Percentiles rank a stretch among this genome's conserved stretches.
Conservation (phyloP, 345 rosid genomes). For the Turritis glabra region DNA sequence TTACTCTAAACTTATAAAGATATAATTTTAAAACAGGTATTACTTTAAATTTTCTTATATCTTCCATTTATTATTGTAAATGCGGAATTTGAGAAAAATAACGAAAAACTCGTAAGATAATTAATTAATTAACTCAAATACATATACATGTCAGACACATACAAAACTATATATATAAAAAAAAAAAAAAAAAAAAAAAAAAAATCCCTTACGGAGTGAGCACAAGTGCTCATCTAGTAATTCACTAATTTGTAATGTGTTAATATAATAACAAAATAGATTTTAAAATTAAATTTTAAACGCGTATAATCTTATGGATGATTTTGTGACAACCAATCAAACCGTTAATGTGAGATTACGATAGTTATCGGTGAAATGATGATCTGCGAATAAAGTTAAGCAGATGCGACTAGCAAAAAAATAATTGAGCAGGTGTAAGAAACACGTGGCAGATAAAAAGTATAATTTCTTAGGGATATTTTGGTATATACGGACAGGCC, state of each 20-base stretch:
- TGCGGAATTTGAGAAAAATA: no score
- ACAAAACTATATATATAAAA: no score
- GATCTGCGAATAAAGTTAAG: background rate
- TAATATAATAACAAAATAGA: background rate
- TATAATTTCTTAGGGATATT: slow-evolving; percentile 2
- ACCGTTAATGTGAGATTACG: slow-evolving; percentile 4
- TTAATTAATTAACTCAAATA: no score
- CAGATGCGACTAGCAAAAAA: background rate
- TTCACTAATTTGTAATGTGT: background rate
- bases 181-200: no score
- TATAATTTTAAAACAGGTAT: no score
- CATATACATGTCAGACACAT: no score
- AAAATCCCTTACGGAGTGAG: background rate
- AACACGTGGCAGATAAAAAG: slow-evolving; percentile 26
- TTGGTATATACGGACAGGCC: slow-evolving; percentile 32
- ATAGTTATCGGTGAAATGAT: background rate
- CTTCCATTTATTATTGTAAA: no score
- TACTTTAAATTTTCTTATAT: no score
- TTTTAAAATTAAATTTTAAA: background rate
- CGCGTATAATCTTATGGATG: background rate
- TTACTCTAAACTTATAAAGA: no score
- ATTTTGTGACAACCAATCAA: slow-evolving; percentile 1
- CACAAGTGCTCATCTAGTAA: background rate
- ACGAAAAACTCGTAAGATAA: no score
- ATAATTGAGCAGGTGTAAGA: background rate